phyloP scores from a whole-genome alignment of 2,329 filamentous ascomycete species.

The Fusarium penzigii region DNA sequence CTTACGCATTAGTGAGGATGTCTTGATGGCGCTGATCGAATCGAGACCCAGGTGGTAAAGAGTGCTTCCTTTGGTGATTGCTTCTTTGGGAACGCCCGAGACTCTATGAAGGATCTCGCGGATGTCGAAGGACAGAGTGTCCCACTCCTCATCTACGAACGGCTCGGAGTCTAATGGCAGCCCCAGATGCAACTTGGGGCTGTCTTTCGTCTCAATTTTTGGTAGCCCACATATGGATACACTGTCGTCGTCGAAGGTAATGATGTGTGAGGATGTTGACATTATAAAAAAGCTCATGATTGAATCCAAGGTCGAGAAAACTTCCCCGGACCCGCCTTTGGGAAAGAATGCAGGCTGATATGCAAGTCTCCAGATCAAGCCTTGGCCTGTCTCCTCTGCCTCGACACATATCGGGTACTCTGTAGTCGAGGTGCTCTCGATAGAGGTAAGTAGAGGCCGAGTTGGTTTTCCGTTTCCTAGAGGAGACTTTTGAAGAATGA shows the following conservation, averaged over 20 bases:
- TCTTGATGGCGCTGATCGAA: slow-evolving; percentile 89
- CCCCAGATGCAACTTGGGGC: neutral
- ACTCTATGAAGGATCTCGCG: slow-evolving; percentile 54
- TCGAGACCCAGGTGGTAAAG: slow-evolving; percentile 87
- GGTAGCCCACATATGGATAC: slow-evolving; percentile 69
- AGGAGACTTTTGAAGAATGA: slow-evolving; percentile 51
- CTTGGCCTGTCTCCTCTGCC: slow-evolving; percentile 62
- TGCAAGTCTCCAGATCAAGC: slow-evolving; percentile 71
- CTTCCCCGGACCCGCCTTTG: slow-evolving; percentile 41
- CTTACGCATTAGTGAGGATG: slow-evolving; percentile 69
- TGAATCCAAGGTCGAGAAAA: slow-evolving; percentile 62
- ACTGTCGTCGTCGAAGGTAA: slow-evolving; percentile 52
- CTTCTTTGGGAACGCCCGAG: slow-evolving; percentile 57
- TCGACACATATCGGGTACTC: slow-evolving; percentile 85
- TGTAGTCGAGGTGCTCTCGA: slow-evolving; percentile 65
- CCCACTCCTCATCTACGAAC: slow-evolving; percentile 32
- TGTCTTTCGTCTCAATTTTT: slow-evolving; percentile 15
- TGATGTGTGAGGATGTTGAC: slow-evolving; percentile 47
- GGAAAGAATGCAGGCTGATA: slow-evolving; percentile 61
- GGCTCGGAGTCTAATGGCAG: neutral
- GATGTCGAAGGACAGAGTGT: slow-evolving; percentile 39
- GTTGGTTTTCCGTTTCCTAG: neutral
- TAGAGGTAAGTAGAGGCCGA: slow-evolving; percentile 57
- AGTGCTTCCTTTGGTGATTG: slow-evolving; percentile 62
- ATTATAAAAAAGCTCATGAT: slow-evolving; percentile 59